Evolutionary conservation across 768 basidiomycete genomes (phyloP).

Genomic region (Boletus rufocinnamomeus): DNA sequence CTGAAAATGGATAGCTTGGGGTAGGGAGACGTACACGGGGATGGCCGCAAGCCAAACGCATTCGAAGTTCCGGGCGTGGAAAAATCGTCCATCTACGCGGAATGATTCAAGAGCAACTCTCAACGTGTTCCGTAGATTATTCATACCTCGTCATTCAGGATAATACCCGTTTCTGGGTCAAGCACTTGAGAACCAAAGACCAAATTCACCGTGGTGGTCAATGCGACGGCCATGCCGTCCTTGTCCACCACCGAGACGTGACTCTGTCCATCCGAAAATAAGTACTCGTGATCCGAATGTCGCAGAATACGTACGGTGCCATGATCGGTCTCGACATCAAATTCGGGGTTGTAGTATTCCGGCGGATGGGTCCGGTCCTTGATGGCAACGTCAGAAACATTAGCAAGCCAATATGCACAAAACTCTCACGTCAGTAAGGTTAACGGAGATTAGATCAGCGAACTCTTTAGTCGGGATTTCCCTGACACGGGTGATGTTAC

Average conservation of each 20-base stretch:
- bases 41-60: constrained; percentile 78
- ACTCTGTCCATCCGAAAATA: constrained; percentile 49
- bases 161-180: constrained; percentile 83
- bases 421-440: constrained; percentile 81
- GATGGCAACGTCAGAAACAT: constrained; percentile 13
- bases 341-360: constrained; percentile 83
- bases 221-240: constrained; percentile 80
- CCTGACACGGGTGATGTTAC: constrained; percentile 54
- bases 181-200: constrained; percentile 89
- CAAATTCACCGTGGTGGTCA: constrained; percentile 89
- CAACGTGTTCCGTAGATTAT: neutral
- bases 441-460: constrained; percentile 56
- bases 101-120: neutral
- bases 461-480: constrained; percentile 72
- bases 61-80: constrained; percentile 84
- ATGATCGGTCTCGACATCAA: constrained; percentile 76
- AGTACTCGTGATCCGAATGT: constrained; percentile 6
- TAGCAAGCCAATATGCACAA: neutral
- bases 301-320: constrained; percentile 57
- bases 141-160: constrained; percentile 82
- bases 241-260: constrained; percentile 84
- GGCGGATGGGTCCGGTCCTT: constrained; percentile 82
- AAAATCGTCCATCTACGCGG: constrained; percentile 83
- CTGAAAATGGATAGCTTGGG: neutral
- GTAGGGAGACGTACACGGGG: constrained; percentile 58